Evolutionary conservation across 176 grass and related monocot genomes (phyloP), one percentile per base, ranked within the genome.

Genomic region (Rhipidocladum racemiflorum): DNA sequence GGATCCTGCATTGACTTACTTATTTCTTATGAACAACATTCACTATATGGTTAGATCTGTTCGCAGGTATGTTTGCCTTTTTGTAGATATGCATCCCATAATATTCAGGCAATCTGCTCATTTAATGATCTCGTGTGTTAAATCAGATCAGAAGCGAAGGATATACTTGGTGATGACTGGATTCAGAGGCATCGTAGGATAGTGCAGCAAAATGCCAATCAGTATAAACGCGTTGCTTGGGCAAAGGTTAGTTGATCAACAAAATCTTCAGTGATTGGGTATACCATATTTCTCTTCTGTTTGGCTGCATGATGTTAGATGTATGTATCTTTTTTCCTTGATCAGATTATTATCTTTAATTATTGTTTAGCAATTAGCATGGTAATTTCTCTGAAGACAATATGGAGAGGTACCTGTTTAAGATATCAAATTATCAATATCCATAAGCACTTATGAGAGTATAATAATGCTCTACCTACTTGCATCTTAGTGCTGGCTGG

Each of bases 21-120:
- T 98, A 34, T 98, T 98, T 89, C 88, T 95, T 70, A 98, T 98
- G 95, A 98, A 98, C 70, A 98, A 98, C 56, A 84, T 98, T 24
- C 95, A 98, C 65, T 98, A 98, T 74, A 98, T 95, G 87, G 95
- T 98, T 76, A 92, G 92, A 89, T 98, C 95, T 82, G 89, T 98
- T 44, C 90, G 95, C 61, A 93, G 95, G 95, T 98, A 95, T 71
- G 79, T 73, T 65, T 17, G 38, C 57, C 74, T 29, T 55, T 61
- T 38, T 70, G 27, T 60, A 45, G 61, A 61, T 72, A 17, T 27
- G 35, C 16, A 61, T 87, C 64, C 0, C 29, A 70, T 24, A 44
- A 15, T 71, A 10, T 65, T 76, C 2, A 35, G n/a, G 74, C 53
- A 35, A 51, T 30, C 3, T 72, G 68, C 36, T 74, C 28, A 81